phyloP scores from a whole-genome alignment of 768 basidiomycete species.

The Cubamyces sp. region DNA sequence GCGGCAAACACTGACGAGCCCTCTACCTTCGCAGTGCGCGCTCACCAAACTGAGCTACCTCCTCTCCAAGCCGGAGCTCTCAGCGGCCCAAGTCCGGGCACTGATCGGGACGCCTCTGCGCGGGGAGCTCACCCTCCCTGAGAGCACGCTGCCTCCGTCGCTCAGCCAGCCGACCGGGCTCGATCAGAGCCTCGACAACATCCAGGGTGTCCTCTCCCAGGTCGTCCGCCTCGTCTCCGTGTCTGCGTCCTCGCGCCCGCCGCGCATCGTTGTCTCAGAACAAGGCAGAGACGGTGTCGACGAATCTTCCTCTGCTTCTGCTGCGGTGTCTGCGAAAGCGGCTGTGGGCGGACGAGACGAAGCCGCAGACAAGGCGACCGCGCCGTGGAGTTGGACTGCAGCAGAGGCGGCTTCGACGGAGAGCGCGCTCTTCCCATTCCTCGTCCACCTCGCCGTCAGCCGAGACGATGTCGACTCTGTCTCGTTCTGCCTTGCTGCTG shows the following conservation, averaged over 20 bases:
- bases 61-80: slow-evolving; percentile 82
- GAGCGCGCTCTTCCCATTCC: slow-evolving; percentile 70
- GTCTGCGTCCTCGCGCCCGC: slow-evolving; percentile 39
- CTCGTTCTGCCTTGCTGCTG: slow-evolving; percentile 55
- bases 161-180: slow-evolving; percentile 47
- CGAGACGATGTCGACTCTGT: slow-evolving; percentile 68
- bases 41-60: slow-evolving; percentile 90
- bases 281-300: slow-evolving; percentile 42
- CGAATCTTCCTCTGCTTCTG: too few relatives aligned
- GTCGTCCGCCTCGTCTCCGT: slow-evolving; percentile 64
- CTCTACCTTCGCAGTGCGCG: slow-evolving; percentile 62
- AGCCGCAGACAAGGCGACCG: slow-evolving; percentile 38
- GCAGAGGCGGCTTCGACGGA: slow-evolving; percentile 75
- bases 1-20: too few relatives aligned
- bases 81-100: slow-evolving; percentile 65
- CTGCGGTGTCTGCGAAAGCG: not conserved
- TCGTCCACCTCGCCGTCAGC: slow-evolving; percentile 80
- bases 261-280: slow-evolving; percentile 38
- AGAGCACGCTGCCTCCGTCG: slow-evolving; percentile 42
- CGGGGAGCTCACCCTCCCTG: slow-evolving; percentile 77
- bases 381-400: slow-evolving; percentile 80
- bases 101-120: slow-evolving; percentile 81
- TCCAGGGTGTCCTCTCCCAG: slow-evolving; percentile 68
- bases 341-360: slow-evolving; percentile 24
- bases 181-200: slow-evolving; percentile 56